A percentile compares a stretch with the other conserved stretches of the same genome.
Conservation (phyloP, 2,329 filamentous ascomycete species). For the Fusarium chlamydosporum region DNA sequence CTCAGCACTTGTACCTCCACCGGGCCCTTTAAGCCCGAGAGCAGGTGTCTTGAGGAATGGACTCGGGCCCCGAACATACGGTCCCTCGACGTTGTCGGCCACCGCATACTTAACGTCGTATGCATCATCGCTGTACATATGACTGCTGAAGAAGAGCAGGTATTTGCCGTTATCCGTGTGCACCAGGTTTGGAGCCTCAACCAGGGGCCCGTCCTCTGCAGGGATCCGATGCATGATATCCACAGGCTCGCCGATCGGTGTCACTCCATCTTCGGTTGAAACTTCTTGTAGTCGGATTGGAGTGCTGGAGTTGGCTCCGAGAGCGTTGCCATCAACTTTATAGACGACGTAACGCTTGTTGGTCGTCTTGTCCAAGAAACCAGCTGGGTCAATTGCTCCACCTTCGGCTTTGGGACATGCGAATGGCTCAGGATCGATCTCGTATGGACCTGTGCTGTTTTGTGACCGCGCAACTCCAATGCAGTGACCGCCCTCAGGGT, state of each 20-base stretch:
- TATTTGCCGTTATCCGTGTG: slow-evolving; percentile 64
- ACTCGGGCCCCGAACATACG: slow-evolving; percentile 54
- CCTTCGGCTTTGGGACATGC: slow-evolving; percentile 67
- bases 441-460: slow-evolving; percentile 66
- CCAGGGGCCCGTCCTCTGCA: slow-evolving; percentile 64
- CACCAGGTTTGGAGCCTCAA: slow-evolving; percentile 72
- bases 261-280: slow-evolving; percentile 63
- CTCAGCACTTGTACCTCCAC: slow-evolving; percentile 56
- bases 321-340: slow-evolving; percentile 75
- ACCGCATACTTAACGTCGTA: slow-evolving; percentile 75
- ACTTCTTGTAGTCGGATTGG: slow-evolving; percentile 71
- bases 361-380: slow-evolving; percentile 67
- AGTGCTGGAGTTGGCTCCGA: slow-evolving; percentile 62
- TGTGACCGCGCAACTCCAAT: slow-evolving; percentile 68
- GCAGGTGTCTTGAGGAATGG: slow-evolving; percentile 57
- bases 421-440: slow-evolving; percentile 62
- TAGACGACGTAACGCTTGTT: slow-evolving; percentile 72
- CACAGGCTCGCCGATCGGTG: slow-evolving; percentile 64
- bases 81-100: slow-evolving; percentile 56
- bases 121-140: slow-evolving; percentile 67
- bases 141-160: slow-evolving; percentile 73
- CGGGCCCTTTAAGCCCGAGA: slow-evolving; percentile 58
- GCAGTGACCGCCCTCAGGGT: slow-evolving; percentile 65
- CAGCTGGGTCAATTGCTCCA: slow-evolving; percentile 74
- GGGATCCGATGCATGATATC: slow-evolving; percentile 62